Base-by-base conservation (phyloP, 2,329 filamentous ascomycete genomes). In the Leptographium flavum region DNA sequence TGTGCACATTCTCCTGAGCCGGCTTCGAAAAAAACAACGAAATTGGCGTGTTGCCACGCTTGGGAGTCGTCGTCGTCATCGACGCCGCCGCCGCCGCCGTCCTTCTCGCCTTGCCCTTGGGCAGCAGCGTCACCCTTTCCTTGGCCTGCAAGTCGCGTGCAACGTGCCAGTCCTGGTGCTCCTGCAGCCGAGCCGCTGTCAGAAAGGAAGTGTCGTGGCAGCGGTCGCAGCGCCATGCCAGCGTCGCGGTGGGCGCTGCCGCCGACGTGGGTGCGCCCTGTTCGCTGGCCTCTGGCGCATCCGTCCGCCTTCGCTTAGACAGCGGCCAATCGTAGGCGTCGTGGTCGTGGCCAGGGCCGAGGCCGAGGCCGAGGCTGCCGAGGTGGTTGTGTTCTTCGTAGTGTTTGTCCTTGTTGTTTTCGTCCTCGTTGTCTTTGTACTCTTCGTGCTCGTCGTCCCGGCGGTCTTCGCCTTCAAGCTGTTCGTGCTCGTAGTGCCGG, bases 101-200 rank as follows among this genome's bases (percentile, higher is more conserved):
- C 14, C 5, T 32, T 5, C 17, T 27, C 8, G 19, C 19, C 30
- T 22, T 8, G 5, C 19, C 19, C 33, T 9, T 9, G n/a, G 44
- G 5, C 4, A 38, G 9, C 14, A 28, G 14, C 11, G 14, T 15
- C 3, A 31, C 3, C 19, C 40, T 47, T 52, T 81, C 70, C 47
- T 70, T 62, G 3, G 79, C 73, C 52, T 90, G 81, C 28, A 98
- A 69, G 53, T 87, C 83, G 62, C 84, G 86, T 32, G 92, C 92
- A 63, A 94, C 82, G 63, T 98, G 92, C 81, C 88, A 96, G 61
- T 98, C 92, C 44, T 81, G 70, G 60, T 98, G 92, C 63, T 84
- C 90, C 52, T 79, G 73, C 43, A 78, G 58, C 54, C 73, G 71
- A 45, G 81, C 74, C 21, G 66, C 58, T 33, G 69, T 66, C 28